Evolutionary conservation across 2,329 filamentous ascomycete species (phyloP).

Genomic region (Aspergillus fructus): DNA sequence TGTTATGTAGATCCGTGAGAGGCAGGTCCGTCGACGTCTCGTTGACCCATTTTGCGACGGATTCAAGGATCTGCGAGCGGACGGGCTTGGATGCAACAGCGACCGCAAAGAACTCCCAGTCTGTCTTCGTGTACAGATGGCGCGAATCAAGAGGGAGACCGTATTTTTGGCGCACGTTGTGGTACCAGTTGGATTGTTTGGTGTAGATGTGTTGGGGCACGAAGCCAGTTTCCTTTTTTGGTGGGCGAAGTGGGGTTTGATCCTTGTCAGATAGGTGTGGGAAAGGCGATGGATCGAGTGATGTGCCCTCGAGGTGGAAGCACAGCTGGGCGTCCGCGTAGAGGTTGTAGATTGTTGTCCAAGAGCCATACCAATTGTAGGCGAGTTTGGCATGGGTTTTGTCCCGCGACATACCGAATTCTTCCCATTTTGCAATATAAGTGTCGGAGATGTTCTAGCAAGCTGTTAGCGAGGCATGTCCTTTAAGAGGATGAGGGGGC

Average conservation of each 20-base stretch:
- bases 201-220: conserved; percentile 75
- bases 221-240: conserved; percentile 51
- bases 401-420: conserved; percentile 67
- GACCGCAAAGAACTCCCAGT: conserved; percentile 89
- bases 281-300: conserved; percentile 17
- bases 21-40: conserved; percentile 75
- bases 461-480: not conserved
- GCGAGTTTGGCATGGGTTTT: conserved; percentile 73
- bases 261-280: conserved; percentile 26
- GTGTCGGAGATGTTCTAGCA: conserved; percentile 56
- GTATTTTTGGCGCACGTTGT: conserved; percentile 74
- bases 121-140: conserved; percentile 82
- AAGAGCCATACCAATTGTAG: conserved; percentile 77
- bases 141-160: conserved; percentile 79
- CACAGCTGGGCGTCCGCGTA: conserved; percentile 79
- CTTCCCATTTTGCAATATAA: conserved; percentile 73
- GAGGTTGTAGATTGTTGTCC: conserved; percentile 83
- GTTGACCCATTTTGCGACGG: conserved; percentile 78
- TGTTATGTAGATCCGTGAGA: conserved; percentile 79
- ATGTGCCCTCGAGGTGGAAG: conserved; percentile 64
- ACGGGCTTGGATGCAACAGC: conserved; percentile 70
- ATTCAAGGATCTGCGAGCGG: conserved; percentile 68
- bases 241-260: conserved; percentile 23
- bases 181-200: conserved; percentile 79
- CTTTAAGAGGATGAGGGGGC: not conserved